phyloP scores from a whole-genome alignment of 2,329 filamentous ascomycete genomes.

The Trichothecium roseum region DNA sequence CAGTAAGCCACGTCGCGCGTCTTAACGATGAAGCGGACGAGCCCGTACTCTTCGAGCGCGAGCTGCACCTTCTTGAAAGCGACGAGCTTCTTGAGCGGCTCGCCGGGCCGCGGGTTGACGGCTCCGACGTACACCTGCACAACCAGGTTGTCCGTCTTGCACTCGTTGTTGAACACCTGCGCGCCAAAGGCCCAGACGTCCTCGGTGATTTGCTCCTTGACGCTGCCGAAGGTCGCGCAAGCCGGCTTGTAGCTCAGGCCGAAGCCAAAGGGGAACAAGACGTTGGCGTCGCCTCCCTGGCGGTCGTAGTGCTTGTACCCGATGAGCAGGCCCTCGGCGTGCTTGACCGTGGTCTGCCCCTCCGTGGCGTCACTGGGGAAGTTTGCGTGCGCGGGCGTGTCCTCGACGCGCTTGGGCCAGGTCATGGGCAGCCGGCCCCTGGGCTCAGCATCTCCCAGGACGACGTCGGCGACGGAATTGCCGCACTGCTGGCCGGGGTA shows the following conservation, averaged over 20 bases:
- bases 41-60: slow-evolving; percentile 9
- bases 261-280: slow-evolving; percentile 55
- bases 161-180: slow-evolving; percentile 47
- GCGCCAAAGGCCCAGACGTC: slow-evolving; percentile 45
- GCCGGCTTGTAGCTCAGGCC: slow-evolving; percentile 61
- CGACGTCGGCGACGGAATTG: slow-evolving; percentile 54
- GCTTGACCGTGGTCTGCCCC: slow-evolving; percentile 34
- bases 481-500: slow-evolving; percentile 60
- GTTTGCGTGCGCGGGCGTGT: slow-evolving; percentile 55
- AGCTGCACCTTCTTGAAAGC: slow-evolving; percentile 18
- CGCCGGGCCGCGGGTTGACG: slow-evolving; percentile 5
- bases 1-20: slow-evolving; percentile 17
- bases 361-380: slow-evolving; percentile 32
- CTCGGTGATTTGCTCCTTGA: slow-evolving; percentile 28
- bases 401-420: slow-evolving; percentile 47
- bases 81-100: slow-evolving; percentile 18
- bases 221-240: slow-evolving; percentile 45
- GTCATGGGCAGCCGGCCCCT: slow-evolving; percentile 52
- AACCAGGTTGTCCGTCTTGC: slow-evolving; percentile 33
- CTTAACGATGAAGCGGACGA: slow-evolving; percentile 7
- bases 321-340: slow-evolving; percentile 57
- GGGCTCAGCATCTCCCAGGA: slow-evolving; percentile 53
- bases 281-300: slow-evolving; percentile 32
- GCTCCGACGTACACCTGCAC: slow-evolving; percentile 39
- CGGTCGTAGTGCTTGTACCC: slow-evolving; percentile 60